phyloP scores from a whole-genome alignment of 1,139 yeast species.

The Lodderomyces orthopsilosis region DNA sequence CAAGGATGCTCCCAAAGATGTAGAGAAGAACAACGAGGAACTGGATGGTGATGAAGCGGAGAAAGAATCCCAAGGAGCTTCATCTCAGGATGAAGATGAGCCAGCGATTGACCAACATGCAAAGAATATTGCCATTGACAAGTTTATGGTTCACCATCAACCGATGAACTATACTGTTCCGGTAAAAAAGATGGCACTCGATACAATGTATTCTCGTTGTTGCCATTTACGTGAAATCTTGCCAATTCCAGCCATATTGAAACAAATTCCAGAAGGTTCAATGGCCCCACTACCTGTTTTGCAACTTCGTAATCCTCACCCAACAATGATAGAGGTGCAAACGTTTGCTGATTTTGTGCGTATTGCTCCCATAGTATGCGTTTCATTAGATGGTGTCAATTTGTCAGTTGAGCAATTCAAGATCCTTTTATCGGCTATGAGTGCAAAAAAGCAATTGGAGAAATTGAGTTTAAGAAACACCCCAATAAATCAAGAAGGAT shows the following conservation, averaged over 20 bases:
- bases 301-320: constrained; percentile 68
- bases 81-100: constrained; percentile 34
- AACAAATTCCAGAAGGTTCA: constrained; percentile 69
- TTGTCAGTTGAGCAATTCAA: constrained; percentile 64
- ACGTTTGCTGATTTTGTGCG: constrained; percentile 75
- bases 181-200: constrained; percentile 51
- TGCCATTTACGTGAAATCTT: constrained; percentile 72
- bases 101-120: constrained; percentile 43
- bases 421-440: constrained; percentile 58
- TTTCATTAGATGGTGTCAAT: constrained; percentile 68
- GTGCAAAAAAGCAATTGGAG: constrained; percentile 58
- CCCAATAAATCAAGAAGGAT: constrained; percentile 64
- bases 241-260: constrained; percentile 73
- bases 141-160: constrained; percentile 42
- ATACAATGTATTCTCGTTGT: constrained; percentile 68
- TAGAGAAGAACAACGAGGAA: constrained; percentile 11
- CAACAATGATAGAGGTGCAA: constrained; percentile 69
- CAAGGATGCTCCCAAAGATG: constrained; percentile 17
- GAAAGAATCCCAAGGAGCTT: constrained; percentile 11
- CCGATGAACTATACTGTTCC: constrained; percentile 31
- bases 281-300: constrained; percentile 65
- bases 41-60: constrained; percentile 14
- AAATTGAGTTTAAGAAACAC: constrained; percentile 71
- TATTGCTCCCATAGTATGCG: constrained; percentile 67
- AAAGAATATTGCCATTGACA: constrained; percentile 42